A percentile compares a stretch with the other conserved stretches of the same genome.
These are phyloP conservation scores for Coemansia sp. DNA, from an alignment of 192 early-diverging fungal genomes.

Conservation along the genomic window DNA sequence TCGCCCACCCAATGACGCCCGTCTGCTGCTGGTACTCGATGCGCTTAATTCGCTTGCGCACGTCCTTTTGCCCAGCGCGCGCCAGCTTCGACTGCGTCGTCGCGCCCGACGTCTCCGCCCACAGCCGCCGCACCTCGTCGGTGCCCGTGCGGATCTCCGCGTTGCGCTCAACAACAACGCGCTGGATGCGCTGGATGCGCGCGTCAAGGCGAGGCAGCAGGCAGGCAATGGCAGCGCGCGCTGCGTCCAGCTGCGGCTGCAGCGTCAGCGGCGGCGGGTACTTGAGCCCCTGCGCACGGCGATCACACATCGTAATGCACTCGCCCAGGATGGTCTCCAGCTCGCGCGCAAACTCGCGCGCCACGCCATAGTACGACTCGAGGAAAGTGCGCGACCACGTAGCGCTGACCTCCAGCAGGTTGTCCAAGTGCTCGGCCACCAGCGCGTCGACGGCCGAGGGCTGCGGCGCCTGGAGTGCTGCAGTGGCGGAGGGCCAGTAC, in stretches of 20 bases:
- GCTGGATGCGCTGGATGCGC: slow-evolving; percentile 48
- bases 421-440: slow-evolving; percentile 55
- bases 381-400: slow-evolving; percentile 58
- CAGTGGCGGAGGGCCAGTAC: slow-evolving; percentile 45
- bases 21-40: slow-evolving; percentile 64
- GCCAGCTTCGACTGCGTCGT: slow-evolving; percentile 61
- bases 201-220: slow-evolving; percentile 50
- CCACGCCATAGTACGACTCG: slow-evolving; percentile 60
- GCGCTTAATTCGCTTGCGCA: slow-evolving; percentile 64
- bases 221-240: slow-evolving; percentile 38
- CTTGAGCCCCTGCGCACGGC: slow-evolving; percentile 56
- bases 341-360: slow-evolving; percentile 58
- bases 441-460: slow-evolving; percentile 55
- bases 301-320: slow-evolving; percentile 58
- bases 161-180: slow-evolving; percentile 51
- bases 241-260: slow-evolving; percentile 46
- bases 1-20: slow-evolving; percentile 60
- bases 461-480: not conserved
- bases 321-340: slow-evolving; percentile 58
- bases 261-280: slow-evolving; percentile 54
- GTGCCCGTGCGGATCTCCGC: slow-evolving; percentile 47
- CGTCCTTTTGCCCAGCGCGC: slow-evolving; percentile 67
- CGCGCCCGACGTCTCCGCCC: slow-evolving; percentile 55
- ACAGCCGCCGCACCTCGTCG: slow-evolving; percentile 31
- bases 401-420: slow-evolving; percentile 52